Conservation (phyloP, 2,329 filamentous ascomycete genomes). For the Pseudogymnoascus sp. region DNA sequence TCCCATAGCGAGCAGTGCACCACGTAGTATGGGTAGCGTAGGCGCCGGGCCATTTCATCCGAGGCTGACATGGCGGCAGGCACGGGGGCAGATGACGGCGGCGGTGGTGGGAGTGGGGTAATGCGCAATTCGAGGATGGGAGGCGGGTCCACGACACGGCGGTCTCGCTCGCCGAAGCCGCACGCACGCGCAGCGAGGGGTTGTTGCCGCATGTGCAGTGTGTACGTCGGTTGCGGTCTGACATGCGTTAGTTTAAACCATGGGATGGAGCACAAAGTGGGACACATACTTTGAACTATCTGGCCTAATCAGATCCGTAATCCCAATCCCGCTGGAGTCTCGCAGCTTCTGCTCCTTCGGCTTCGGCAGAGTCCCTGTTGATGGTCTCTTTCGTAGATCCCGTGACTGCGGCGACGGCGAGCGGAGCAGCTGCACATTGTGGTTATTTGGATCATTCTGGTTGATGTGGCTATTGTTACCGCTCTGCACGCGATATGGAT, state of each 20-base stretch:
- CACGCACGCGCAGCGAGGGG: constrained; percentile 71
- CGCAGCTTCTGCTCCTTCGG: constrained; percentile 1
- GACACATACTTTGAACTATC: background rate
- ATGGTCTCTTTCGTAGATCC: background rate
- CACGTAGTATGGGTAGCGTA: constrained; percentile 58
- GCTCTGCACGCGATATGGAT: background rate
- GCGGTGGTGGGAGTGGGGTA: constrained; percentile 37
- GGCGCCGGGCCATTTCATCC: constrained; percentile 34
- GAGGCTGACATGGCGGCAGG: constrained; percentile 10
- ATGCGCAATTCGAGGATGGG: constrained; percentile 70
- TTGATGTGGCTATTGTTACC: background rate
- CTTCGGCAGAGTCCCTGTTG: background rate
- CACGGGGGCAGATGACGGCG: background rate
- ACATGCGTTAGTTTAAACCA: background rate
- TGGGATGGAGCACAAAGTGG: background rate
- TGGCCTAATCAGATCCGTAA: background rate
- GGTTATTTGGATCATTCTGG: background rate
- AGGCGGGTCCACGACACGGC: constrained; percentile 74
- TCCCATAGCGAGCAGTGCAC: constrained; percentile 73
- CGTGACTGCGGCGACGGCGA: background rate
- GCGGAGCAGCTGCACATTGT: background rate
- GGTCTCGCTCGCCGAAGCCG: constrained; percentile 74
- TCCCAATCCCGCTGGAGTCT: background rate
- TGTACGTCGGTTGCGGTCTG: constrained; percentile 12
- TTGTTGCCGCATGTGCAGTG: constrained; percentile 61